These are phyloP conservation scores for Boletus huronensis DNA, from an alignment of 768 basidiomycete genomes.

Conservation along the genomic window DNA sequence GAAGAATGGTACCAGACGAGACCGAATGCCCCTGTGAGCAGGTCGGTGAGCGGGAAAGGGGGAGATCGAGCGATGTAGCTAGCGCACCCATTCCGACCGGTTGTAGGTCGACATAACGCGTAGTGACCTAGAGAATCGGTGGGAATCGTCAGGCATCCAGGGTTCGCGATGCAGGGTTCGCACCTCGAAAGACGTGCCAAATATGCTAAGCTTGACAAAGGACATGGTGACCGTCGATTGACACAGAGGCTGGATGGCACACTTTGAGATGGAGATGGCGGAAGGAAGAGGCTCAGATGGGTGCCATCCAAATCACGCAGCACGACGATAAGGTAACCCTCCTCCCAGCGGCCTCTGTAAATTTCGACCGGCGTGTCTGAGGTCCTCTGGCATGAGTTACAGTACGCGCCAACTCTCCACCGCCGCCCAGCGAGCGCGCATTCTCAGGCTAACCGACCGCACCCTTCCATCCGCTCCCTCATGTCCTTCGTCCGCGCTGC, in stretches of 20 bases:
- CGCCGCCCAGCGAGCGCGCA: neutral
- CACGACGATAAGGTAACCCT: constrained; percentile 16
- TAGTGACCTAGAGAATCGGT: constrained; percentile 69
- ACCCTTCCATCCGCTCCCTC: neutral
- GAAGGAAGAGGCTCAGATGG: constrained; percentile 11
- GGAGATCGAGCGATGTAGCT: constrained; percentile 6
- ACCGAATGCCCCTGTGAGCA: constrained; percentile 75
- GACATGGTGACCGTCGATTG: constrained; percentile 51
- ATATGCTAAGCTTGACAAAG: constrained; percentile 97
- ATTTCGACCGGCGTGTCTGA: constrained; percentile 21
- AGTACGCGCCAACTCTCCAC: neutral
- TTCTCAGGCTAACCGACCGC: neutral
- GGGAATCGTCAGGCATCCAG: constrained; percentile 20
- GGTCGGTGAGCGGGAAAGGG: constrained; percentile 17
- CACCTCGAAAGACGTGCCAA: constrained; percentile 96
- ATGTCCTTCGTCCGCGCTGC: constrained; percentile 46
- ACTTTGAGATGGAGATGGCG: constrained; percentile 8
- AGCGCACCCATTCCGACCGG: constrained; percentile 96
- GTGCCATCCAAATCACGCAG: constrained; percentile 12
- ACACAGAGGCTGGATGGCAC: constrained; percentile 1
- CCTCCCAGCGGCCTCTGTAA: constrained; percentile 5
- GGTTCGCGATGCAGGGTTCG: constrained; percentile 13
- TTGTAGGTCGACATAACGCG: constrained; percentile 98
- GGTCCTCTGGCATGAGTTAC: too few species aligned
- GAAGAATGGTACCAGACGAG: constrained; percentile 77